These are phyloP conservation scores for Neolentinus lepideus DNA, from an alignment of 1,284 basidiomycete genomes.

Conservation along the genomic window DNA sequence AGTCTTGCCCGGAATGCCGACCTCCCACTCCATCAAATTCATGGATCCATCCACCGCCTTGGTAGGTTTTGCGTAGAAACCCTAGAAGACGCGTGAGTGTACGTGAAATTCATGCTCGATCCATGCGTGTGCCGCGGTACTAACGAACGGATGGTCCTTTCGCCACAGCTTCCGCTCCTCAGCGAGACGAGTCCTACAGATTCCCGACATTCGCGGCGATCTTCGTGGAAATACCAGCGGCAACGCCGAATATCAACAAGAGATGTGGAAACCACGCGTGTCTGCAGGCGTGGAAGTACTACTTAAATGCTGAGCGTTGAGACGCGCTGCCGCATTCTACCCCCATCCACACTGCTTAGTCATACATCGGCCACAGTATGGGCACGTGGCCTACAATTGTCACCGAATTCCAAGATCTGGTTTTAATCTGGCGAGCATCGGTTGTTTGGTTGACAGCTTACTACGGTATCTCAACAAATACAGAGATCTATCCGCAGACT, in stretches of 20 bases:
- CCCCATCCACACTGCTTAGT: not conserved
- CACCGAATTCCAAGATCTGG: not conserved
- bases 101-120: slow-evolving; percentile 5
- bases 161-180: slow-evolving; percentile 99
- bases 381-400: not conserved
- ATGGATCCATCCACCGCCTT: slow-evolving; percentile 90
- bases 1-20: slow-evolving; percentile 87
- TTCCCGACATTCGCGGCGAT: slow-evolving; percentile 55
- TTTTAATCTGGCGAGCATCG: not conserved
- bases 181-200: slow-evolving; percentile 79
- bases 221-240: not conserved
- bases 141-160: slow-evolving; percentile 97
- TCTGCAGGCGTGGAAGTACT: not conserved
- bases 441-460: not conserved
- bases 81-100: slow-evolving; percentile 42
- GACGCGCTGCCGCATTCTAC: not conserved
- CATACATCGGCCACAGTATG: not conserved
- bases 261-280: not conserved
- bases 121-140: slow-evolving; percentile 24
- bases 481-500: not conserved
- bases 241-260: not conserved
- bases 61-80: slow-evolving; percentile 91
- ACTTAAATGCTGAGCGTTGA: not conserved
- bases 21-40: slow-evolving; percentile 98
- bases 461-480: not conserved